A percentile compares a stretch with the other conserved stretches of the same genome.
Conservation (phyloP, 163 green algal genomes). For the Scenedesmus sp. region DNA sequence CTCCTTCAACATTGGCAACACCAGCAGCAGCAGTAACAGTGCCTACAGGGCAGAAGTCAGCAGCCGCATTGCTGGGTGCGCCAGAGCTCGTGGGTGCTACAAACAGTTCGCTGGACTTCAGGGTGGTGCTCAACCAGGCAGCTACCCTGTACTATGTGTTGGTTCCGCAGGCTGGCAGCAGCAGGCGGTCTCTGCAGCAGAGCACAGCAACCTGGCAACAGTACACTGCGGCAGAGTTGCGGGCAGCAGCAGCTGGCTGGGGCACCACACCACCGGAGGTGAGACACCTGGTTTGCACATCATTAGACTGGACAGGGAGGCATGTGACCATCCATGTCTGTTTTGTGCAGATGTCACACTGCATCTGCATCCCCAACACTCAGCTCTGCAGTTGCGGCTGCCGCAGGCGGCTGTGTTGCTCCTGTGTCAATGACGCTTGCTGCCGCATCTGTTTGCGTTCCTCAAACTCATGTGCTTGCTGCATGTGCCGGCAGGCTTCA, state of each 20-base stretch:
- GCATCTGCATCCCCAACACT: too few relatives aligned
- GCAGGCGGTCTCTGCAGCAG: conserved; percentile 37
- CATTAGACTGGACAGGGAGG: background rate
- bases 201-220: conserved; percentile 27
- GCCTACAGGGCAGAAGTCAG: background rate
- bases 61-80: background rate
- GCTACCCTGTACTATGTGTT: conserved; percentile 36
- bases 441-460: too few relatives aligned
- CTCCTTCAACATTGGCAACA: background rate
- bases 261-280: conserved; percentile 15
- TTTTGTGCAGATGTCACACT: too few relatives aligned
- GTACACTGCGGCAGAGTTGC: conserved; percentile 9
- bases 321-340: too few relatives aligned
- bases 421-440: background rate
- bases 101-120: conserved; percentile 28
- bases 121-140: background rate
- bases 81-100: conserved; percentile 14
- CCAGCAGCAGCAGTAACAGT: conserved; percentile 2
- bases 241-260: conserved; percentile 27
- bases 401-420: too few relatives aligned
- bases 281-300: background rate
- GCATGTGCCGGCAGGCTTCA: background rate
- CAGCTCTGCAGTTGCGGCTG: too few relatives aligned
- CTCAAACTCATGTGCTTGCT: background rate
- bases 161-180: conserved; percentile 9